Percentiles rank a stretch among this genome's conserved stretches.
These are phyloP conservation scores for Thelephora terrestris DNA, from an alignment of 1,284 basidiomycete species.

Conservation along the genomic window DNA sequence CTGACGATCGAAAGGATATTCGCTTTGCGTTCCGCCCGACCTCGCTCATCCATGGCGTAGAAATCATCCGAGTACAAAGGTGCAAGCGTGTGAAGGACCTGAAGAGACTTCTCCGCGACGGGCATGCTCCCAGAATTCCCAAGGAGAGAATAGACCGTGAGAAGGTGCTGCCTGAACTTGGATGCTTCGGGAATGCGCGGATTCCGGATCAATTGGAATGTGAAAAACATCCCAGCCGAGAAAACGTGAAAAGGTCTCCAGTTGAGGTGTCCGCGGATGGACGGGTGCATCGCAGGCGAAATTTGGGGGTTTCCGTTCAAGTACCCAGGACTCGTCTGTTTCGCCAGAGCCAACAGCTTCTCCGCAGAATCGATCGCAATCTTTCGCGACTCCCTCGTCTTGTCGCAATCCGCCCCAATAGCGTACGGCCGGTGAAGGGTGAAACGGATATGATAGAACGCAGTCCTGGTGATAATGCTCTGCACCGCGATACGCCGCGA, in stretches of 20 bases:
- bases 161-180: constrained; percentile 62
- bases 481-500: constrained; percentile 60
- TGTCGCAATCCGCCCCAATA: constrained; percentile 28
- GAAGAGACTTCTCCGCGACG: constrained; percentile 62
- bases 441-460: constrained; percentile 72
- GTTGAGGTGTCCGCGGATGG: constrained; percentile 70
- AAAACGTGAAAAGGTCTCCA: constrained; percentile 77
- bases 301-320: constrained; percentile 48
- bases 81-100: constrained; percentile 55
- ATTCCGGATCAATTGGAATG: constrained; percentile 69
- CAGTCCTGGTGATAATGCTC: constrained; percentile 64
- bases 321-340: constrained; percentile 51
- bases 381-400: constrained; percentile 49
- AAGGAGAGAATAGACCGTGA: constrained; percentile 52
- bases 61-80: constrained; percentile 61
- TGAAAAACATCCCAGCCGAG: constrained; percentile 79
- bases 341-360: constrained; percentile 64
- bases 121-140: constrained; percentile 50
- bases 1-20: constrained; percentile 54
- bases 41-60: constrained; percentile 16
- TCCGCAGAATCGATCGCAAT: constrained; percentile 65
- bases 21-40: constrained; percentile 11
- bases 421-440: constrained; percentile 73
- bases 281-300: constrained; percentile 10
- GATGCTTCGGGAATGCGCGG: constrained; percentile 66